These are phyloP conservation scores for Metschnikowia dekortorum DNA, from an alignment of 805 yeast species.

Conservation along the genomic window DNA sequence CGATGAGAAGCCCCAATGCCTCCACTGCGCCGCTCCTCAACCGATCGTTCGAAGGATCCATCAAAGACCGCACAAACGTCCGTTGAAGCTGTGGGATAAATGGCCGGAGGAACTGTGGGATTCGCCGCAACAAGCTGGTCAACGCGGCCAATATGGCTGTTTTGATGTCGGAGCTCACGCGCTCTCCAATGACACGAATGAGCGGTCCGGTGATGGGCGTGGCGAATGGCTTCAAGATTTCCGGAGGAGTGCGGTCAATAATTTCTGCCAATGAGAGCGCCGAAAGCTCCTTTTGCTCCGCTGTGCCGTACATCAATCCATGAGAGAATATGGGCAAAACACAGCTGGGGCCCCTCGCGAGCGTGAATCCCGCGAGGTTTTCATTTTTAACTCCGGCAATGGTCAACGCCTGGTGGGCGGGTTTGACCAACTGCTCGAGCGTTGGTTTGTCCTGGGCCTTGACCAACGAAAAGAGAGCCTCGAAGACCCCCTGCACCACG, in stretches of 20 bases:
- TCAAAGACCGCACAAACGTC: constrained; percentile 87
- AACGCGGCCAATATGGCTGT: constrained; percentile 89
- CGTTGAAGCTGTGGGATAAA: constrained; percentile 97
- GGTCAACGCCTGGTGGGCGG: constrained; percentile 72
- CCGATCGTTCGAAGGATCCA: constrained; percentile 69
- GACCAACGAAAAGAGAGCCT: constrained; percentile 61
- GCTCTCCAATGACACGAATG: constrained; percentile 96
- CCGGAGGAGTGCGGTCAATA: constrained; percentile 81
- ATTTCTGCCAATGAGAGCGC: constrained; percentile 88
- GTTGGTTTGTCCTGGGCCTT: constrained; percentile 70
- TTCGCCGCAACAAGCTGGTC: constrained; percentile 69
- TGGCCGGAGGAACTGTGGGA: constrained; percentile 89
- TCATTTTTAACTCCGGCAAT: constrained; percentile 58
- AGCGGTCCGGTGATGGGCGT: constrained; percentile 95
- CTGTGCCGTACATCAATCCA: constrained; percentile 90
- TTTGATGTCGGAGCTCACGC: constrained; percentile 86
- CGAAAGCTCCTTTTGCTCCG: constrained; percentile 76
- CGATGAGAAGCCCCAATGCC: constrained; percentile 84
- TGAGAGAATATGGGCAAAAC: constrained; percentile 87
- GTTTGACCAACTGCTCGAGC: constrained; percentile 70
- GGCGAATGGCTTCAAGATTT: constrained; percentile 77
- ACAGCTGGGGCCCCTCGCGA: constrained; percentile 83
- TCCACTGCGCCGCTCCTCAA: constrained; percentile 81
- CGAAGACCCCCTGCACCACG: constrained; percentile 62
- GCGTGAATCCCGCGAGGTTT: constrained; percentile 68